Evolutionary conservation across 768 basidiomycete species (phyloP), one percentile per base, ranked within the genome.

Genomic region (Tylopilus rubrobrunneus): DNA sequence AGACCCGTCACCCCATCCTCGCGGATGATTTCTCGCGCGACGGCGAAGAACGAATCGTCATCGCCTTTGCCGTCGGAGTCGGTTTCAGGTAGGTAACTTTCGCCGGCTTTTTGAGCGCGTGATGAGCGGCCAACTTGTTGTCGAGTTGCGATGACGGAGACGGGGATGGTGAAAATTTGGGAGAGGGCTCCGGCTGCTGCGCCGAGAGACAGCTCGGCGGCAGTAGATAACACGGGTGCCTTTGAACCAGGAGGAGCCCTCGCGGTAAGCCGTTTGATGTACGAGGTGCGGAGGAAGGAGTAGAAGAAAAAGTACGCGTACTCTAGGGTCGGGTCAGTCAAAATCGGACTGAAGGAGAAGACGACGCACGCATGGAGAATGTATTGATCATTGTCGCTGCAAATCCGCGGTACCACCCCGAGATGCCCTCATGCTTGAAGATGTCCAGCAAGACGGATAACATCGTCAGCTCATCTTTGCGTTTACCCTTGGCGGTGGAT

Each of bases 231-330:
- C 4, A 81, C 71, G 17, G 81, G 82, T 0, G 81, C 57, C 60
- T 83, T 85, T 28, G 83, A 76, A 5, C 87, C 85, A 2, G 80
- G 63, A 0, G 86, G 81, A 2, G 83, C 76, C 51, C 77, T 81
- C 19, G 77, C 73, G 11, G 79, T 72, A 45, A 92, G 72, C 17
- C 90, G 82, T 63, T 83, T 86, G 62, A 89, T 82, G 72, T 94
- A 94, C 5, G 88, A 79, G 21, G 79, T 83, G 59, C 97, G 83
- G 25, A 98, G 88, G 70, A 93, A 78, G 21, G 94, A 89, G 70
- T 98, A 98, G 76, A 97, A 98, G 80, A 96, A 98, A 79, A 99
- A 99, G 75, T 99, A 99, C 25, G 97, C 96, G 67, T 95, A 98
- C 83, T 97, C 95, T 97, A 57, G 11, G 29, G 31, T 4, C n/a